Percentiles rank a stretch among this genome's conserved stretches.
Evolutionary conservation across 768 basidiomycete genomes (phyloP).

Genomic region (Multifurca ochricompacta): DNA sequence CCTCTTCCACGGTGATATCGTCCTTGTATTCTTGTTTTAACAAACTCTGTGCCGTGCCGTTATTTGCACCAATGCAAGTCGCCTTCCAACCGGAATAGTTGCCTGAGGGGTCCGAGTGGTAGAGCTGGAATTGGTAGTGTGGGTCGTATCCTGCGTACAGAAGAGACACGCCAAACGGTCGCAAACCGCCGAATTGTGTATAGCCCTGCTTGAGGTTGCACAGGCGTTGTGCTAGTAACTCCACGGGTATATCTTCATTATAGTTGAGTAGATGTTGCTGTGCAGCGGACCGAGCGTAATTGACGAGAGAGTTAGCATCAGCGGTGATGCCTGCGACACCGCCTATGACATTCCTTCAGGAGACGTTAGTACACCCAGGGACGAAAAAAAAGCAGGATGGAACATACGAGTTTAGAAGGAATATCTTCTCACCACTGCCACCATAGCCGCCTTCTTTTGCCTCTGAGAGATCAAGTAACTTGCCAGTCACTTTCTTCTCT

Average conservation of each 20-base stretch:
- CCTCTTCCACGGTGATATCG: constrained; percentile 83
- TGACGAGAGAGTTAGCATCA: constrained; percentile 95
- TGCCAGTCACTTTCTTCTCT: constrained; percentile 98
- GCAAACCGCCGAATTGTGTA: constrained; percentile 94
- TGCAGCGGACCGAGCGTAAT: constrained; percentile 85
- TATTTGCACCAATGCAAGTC: constrained; percentile 98
- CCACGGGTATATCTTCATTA: constrained; percentile 97
- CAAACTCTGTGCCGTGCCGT: constrained; percentile 88
- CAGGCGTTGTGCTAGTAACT: constrained; percentile 85
- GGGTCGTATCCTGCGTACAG: constrained; percentile 97
- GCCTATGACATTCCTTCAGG: constrained; percentile 79
- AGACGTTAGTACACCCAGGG: neutral
- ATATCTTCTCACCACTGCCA: constrained; percentile 98
- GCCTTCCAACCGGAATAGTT: constrained; percentile 99
- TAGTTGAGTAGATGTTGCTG: constrained; percentile 84
- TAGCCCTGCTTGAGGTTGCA: constrained; percentile 99
- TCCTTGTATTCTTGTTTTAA: constrained; percentile 99
- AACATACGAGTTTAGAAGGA: constrained; percentile 80
- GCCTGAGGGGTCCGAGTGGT: constrained; percentile 96
- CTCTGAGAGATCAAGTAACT: constrained; percentile 85
- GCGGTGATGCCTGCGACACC: constrained; percentile 95
- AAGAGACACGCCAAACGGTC: constrained; percentile 95
- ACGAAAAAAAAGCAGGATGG: neutral
- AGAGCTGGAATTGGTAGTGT: constrained; percentile 93
- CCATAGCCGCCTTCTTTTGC: constrained; percentile 86